Evolutionary conservation across 176 grass and related monocot species (phyloP).

Genomic region (Elymus sibiricus): DNA sequence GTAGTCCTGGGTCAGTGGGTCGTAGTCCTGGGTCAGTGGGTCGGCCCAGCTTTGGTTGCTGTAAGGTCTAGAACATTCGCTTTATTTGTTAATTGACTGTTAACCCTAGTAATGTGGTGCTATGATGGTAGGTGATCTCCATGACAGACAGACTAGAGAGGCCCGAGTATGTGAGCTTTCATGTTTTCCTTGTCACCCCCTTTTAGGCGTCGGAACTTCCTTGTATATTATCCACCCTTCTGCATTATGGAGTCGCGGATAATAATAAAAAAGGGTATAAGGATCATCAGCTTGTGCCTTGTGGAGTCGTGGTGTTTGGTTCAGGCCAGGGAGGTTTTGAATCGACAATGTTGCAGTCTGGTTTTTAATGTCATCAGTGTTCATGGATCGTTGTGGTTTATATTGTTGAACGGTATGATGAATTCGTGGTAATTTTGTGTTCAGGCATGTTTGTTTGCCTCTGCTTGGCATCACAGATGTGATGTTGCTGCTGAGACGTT

Average conservation of each 20-base stretch:
- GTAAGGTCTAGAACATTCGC: conserved; percentile 49
- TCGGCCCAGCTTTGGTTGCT: conserved; percentile 33
- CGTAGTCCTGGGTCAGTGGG: background rate
- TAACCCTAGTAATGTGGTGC: conserved; percentile 41
- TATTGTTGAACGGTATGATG: background rate
- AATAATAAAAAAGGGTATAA: conserved; percentile 31
- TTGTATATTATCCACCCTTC: conserved; percentile 37
- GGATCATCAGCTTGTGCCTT: background rate
- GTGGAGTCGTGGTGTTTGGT: background rate
- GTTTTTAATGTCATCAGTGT: background rate
- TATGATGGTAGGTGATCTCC: conserved; percentile 37
- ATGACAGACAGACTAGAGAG: conserved; percentile 31
- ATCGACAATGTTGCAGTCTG: background rate
- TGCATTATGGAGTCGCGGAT: conserved; percentile 18
- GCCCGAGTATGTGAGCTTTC: conserved; percentile 33
- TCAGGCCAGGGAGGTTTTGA: background rate
- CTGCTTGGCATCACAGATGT: background rate
- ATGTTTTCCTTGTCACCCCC: conserved; percentile 12
- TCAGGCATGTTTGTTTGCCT: background rate
- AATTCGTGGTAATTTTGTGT: background rate
- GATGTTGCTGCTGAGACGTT: background rate
- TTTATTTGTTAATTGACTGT: conserved; percentile 52
- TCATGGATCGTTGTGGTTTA: background rate
- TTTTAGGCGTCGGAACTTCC: conserved; percentile 31
- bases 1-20: background rate